Conservation (phyloP, 2,329 filamentous ascomycete species). For the Helminthosporium solani region DNA sequence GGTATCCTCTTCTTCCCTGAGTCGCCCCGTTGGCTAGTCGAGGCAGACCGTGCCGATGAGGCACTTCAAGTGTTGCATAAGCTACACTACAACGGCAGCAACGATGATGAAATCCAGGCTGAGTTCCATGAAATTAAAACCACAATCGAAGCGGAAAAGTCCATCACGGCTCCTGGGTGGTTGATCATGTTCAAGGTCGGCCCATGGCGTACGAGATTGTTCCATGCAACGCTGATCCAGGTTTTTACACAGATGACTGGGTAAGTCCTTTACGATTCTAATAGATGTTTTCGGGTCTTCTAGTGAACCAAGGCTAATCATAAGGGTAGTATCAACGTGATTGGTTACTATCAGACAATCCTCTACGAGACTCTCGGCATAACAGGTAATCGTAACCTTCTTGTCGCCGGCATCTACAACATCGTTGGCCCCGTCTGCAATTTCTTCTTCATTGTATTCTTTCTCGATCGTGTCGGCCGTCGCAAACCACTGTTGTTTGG, state of each 20-base stretch:
- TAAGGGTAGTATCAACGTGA: constrained; percentile 51
- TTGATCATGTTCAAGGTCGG: constrained; percentile 59
- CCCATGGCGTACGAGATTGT: constrained; percentile 61
- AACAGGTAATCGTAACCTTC: constrained; percentile 53
- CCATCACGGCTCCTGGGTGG: constrained; percentile 56
- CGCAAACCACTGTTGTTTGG: constrained; percentile 57
- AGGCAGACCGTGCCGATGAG: constrained; percentile 58
- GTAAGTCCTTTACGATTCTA: constrained; percentile 20
- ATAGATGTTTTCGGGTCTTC: background rate
- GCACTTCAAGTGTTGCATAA: constrained; percentile 49
- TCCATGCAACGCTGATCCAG: constrained; percentile 63
- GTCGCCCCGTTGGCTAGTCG: constrained; percentile 39
- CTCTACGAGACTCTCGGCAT: constrained; percentile 62
- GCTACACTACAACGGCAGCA: constrained; percentile 56
- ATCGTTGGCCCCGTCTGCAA: constrained; percentile 59
- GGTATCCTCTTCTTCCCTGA: constrained; percentile 48
- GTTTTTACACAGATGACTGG: constrained; percentile 67
- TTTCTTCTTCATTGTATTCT: constrained; percentile 60
- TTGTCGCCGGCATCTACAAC: constrained; percentile 63
- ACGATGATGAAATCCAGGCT: constrained; percentile 59
- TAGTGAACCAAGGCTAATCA: background rate
- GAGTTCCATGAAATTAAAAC: constrained; percentile 63
- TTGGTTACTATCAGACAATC: constrained; percentile 62
- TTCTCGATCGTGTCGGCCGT: constrained; percentile 55
- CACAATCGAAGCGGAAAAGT: constrained; percentile 61